Evolutionary conservation across 495 filamentous ascomycete species (phyloP).

Genomic region (Xylaria telfairii): DNA sequence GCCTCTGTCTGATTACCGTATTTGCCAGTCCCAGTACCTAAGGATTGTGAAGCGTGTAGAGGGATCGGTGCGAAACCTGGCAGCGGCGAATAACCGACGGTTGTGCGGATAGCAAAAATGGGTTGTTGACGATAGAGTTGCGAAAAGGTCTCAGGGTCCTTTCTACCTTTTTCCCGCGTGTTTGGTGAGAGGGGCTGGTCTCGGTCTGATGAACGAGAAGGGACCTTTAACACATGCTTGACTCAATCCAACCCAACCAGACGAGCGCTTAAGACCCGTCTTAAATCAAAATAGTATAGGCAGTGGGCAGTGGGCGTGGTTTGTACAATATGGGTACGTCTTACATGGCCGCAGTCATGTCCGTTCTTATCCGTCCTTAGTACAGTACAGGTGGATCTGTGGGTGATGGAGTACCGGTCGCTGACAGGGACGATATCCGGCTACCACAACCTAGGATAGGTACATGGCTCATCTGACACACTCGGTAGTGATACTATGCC

Average conservation of each 20-base stretch:
- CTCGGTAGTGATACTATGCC: constrained; percentile 7
- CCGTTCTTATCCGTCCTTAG: neutral
- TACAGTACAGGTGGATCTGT: constrained; percentile 12
- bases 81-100: neutral
- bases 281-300: constrained; percentile 12
- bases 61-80: neutral
- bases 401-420: neutral
- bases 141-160: constrained; percentile 14
- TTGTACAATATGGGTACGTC: constrained; percentile 9
- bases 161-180: neutral
- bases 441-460: neutral
- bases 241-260: constrained; percentile 5
- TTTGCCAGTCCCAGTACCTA: neutral
- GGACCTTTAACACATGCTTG: constrained; percentile 2
- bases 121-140: constrained; percentile 11
- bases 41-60: neutral
- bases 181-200: neutral
- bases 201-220: constrained; percentile 6
- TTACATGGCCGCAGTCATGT: constrained; percentile 9
- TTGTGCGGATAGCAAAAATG: neutral
- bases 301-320: constrained; percentile 6
- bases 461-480: constrained; percentile 7
- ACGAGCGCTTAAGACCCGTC: neutral
- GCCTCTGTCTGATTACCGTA: neutral
- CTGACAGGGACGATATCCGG: neutral